Evolutionary conservation across 1,284 basidiomycete species (phyloP), one percentile per base, ranked within the genome.

Genomic region (Sanguinoderma infundibulare): DNA sequence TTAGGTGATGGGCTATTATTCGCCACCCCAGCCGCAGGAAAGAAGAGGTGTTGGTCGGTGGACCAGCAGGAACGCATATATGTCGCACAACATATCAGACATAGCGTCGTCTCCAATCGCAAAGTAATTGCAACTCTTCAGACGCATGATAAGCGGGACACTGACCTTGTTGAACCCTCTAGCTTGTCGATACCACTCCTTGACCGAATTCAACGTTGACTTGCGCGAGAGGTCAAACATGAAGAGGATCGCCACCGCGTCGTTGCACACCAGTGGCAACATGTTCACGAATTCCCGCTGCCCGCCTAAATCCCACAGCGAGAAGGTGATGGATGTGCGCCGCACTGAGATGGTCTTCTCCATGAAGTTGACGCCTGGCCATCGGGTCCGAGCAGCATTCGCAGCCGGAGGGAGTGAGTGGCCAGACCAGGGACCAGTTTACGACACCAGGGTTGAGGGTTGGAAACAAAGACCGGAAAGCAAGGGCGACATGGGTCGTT

Each of bases 161-260:
- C 84, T 53, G 60, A 94, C 95, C 86, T 98, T 98, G 82, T 98
- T 98, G 81, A 98, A 98, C 8, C 97, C 97, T 67, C 97, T 83
- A 49, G 96, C 96, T 81, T 98, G 97, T 71, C 97, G 85, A 83
- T 98, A 98, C 97, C 97, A 98, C 77, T 98, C 97, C 78, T 98
- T 98, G 72, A 99, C 94, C 60, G 93, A 96, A 78, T 98, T 98
- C 65, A 99, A 79, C 42, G 97, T 99, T 55, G 93, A 94, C 79
- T 98, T 98, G 70, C 97, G 87, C 59, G 95, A 95, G 52, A 99
- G 84, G 80, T 99, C 97, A 75, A 99, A 99, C 97, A 98, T 98
- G 89, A 98, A 99, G 42, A 99, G 83, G 73, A 99, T 98, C 34
- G 97, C 97, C 52, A 98, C 95, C 9, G 97, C 96, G 72, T 98